Base-by-base conservation (phyloP, 2,329 filamentous ascomycete genomes). In the Fusarium redolens region DNA sequence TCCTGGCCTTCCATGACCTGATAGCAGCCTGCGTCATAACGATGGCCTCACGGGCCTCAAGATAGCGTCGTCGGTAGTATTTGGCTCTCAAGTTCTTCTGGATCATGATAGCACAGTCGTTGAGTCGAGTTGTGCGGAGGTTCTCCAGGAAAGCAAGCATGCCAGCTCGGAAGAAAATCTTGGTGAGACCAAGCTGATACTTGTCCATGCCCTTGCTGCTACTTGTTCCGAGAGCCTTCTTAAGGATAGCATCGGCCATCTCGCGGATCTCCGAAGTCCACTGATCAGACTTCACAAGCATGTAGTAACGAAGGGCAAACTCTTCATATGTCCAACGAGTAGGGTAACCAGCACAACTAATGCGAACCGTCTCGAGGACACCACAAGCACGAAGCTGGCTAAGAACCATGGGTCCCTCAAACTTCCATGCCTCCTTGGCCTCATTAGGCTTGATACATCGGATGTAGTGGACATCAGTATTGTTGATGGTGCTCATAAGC, bases 371-470 rank as follows among this genome's bases (percentile, higher is more conserved):
- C 84, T 99, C 96, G 65, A 99, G 89, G 41, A 99, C 97, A 95
- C 96, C 96, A 85, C 96, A 99, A 84, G 96, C 96, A 83, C 97
- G 92, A 78, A 99, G 87, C 83, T 99, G 96, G 83, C 94, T 97
- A 69, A 99, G 89, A 75, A 99, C 96, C 96, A 99, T 99, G 6
- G 97, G 96, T 0, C 96, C 96, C 81, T 99, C 96, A 71, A 98
- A 99, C 78, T 97, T 96, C 96, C 96, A 99, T 1, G 96, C 91
- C 79, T 93, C 93, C 83, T 99, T 99, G 56, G 91, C 94, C 84
- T 99, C 96, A 81, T 99, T 99, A 37, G 96, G 96, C 85, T 99
- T 99, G 84, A 99, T 98, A 82, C 96, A 99, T 76, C 96, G 92
- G 80, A 99, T 99, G 83, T 99, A 99, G 83, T 99, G 96, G 25